Evolutionary conservation across 345 rosid species (phyloP).

Genomic region (Clausena lansium): DNA sequence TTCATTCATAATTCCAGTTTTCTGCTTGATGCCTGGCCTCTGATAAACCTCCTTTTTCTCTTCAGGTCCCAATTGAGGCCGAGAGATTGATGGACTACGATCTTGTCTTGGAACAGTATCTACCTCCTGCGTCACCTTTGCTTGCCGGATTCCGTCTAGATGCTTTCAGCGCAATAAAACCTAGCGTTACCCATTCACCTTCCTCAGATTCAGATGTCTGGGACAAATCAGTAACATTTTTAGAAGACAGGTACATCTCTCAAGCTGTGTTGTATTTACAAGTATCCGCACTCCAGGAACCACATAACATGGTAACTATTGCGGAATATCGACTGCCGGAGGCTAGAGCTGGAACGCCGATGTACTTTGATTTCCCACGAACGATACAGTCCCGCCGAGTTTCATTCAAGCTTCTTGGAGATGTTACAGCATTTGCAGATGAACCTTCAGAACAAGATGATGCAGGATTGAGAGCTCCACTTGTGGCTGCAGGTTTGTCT

Average conservation of each 20-base stretch:
- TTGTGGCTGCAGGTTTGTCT: slow-evolving; percentile 69
- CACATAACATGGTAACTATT: slow-evolving; percentile 65
- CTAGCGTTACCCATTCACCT: slow-evolving; percentile 80
- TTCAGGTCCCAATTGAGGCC: slow-evolving; percentile 71
- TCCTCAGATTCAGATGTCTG: slow-evolving; percentile 56
- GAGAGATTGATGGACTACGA: slow-evolving; percentile 72
- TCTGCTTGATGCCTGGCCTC: not conserved
- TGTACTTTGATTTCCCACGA: slow-evolving; percentile 87
- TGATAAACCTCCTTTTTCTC: slow-evolving; percentile 4
- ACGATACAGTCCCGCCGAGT: slow-evolving; percentile 58
- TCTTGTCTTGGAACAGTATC: slow-evolving; percentile 71
- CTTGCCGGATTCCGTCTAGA: slow-evolving; percentile 87
- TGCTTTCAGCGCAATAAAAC: slow-evolving; percentile 73
- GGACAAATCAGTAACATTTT: slow-evolving; percentile 52
- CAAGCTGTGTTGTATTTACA: slow-evolving; percentile 78
- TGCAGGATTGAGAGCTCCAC: slow-evolving; percentile 32
- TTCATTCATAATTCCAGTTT: slow-evolving; percentile 1
- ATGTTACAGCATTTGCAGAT: slow-evolving; percentile 69
- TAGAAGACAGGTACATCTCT: slow-evolving; percentile 76
- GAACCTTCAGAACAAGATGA: slow-evolving; percentile 79
- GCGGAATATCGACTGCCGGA: slow-evolving; percentile 87
- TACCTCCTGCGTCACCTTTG: slow-evolving; percentile 76
- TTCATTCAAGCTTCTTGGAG: slow-evolving; percentile 69
- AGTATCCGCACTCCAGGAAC: slow-evolving; percentile 84
- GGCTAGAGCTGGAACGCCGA: slow-evolving; percentile 61